A percentile compares a stretch with the other conserved stretches of the same genome.
phyloP scores from a whole-genome alignment of 2,329 filamentous ascomycete genomes.

The Penicillium sp. region DNA sequence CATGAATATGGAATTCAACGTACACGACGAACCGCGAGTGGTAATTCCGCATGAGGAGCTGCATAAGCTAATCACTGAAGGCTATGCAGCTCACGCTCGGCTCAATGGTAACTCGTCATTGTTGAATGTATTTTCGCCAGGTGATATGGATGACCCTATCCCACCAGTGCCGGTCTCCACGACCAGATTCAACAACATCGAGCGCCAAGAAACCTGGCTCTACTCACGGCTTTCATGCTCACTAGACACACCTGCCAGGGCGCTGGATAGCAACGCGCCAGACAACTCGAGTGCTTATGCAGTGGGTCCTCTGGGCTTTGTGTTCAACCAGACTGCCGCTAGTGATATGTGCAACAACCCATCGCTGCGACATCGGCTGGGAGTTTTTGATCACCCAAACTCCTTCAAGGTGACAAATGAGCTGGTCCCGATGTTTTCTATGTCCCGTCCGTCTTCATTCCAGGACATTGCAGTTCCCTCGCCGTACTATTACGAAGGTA shows the following conservation, averaged over 20 bases:
- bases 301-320: slow-evolving; percentile 6
- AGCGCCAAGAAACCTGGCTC: slow-evolving; percentile 15
- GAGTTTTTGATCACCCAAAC: slow-evolving; percentile 11
- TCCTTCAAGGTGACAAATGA: slow-evolving; percentile 11
- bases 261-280: not conserved
- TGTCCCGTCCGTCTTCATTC: slow-evolving; percentile 13
- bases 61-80: slow-evolving; percentile 56
- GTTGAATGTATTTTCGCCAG: not conserved
- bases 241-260: slow-evolving; percentile 11
- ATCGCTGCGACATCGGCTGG: slow-evolving; percentile 7
- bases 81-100: slow-evolving; percentile 6
- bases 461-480: slow-evolving; percentile 16
- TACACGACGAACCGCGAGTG: slow-evolving; percentile 80
- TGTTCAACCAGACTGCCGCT: slow-evolving; percentile 10
- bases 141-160: not conserved
- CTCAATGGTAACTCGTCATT: not conserved
- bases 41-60: slow-evolving; percentile 74
- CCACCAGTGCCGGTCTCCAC: not conserved
- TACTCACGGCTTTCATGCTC: slow-evolving; percentile 12
- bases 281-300: slow-evolving; percentile 1
- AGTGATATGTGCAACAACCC: slow-evolving; percentile 13
- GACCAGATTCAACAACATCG: slow-evolving; percentile 9
- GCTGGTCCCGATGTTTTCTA: slow-evolving; percentile 11
- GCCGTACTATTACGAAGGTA: slow-evolving; percentile 10
- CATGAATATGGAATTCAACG: slow-evolving; percentile 88